Evolutionary conservation across 768 basidiomycete species (phyloP).

Genomic region (Phylloporus arenicola): DNA sequence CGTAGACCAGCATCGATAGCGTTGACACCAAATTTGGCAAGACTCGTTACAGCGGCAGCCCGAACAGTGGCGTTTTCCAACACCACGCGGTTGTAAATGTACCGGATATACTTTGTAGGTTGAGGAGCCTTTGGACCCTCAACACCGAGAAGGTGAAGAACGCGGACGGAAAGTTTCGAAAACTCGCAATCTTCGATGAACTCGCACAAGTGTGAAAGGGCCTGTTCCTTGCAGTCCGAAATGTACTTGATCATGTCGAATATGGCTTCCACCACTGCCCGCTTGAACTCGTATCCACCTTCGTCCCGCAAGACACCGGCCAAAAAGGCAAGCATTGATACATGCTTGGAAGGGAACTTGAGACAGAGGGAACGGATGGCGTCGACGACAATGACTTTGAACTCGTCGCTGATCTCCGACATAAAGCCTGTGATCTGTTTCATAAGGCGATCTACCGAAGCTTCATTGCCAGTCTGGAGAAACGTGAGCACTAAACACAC

Average conservation of each 20-base stretch:
- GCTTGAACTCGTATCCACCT: conserved; percentile 99
- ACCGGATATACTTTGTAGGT: conserved; percentile 97
- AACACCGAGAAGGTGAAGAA: conserved; percentile 89
- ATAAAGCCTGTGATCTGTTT: conserved; percentile 99
- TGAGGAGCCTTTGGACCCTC: conserved; percentile 96
- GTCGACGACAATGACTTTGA: conserved; percentile 99
- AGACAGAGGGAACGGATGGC: conserved; percentile 97
- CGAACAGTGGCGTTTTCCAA: conserved; percentile 97
- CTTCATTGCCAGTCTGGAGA: conserved; percentile 91
- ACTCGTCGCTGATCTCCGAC: conserved; percentile 99
- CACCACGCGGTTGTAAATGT: conserved; percentile 99
- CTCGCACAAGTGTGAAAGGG: conserved; percentile 95
- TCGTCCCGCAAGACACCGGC: conserved; percentile 96
- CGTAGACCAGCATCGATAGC: conserved; percentile 72
- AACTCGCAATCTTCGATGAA: conserved; percentile 99
- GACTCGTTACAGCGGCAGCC: conserved; percentile 89
- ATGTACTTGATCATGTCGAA: conserved; percentile 99
- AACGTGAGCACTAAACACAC: conserved; percentile 3
- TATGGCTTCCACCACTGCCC: conserved; percentile 97
- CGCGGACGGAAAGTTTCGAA: conserved; percentile 95
- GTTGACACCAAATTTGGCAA: conserved; percentile 96
- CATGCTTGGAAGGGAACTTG: conserved; percentile 97
- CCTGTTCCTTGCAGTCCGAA: conserved; percentile 91
- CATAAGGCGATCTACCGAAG: conserved; percentile 97
- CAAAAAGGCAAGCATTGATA: conserved; percentile 94